These are phyloP conservation scores for Liquidambar formosana DNA, from an alignment of 164 flowering plant genomes.

Conservation along the genomic window DNA sequence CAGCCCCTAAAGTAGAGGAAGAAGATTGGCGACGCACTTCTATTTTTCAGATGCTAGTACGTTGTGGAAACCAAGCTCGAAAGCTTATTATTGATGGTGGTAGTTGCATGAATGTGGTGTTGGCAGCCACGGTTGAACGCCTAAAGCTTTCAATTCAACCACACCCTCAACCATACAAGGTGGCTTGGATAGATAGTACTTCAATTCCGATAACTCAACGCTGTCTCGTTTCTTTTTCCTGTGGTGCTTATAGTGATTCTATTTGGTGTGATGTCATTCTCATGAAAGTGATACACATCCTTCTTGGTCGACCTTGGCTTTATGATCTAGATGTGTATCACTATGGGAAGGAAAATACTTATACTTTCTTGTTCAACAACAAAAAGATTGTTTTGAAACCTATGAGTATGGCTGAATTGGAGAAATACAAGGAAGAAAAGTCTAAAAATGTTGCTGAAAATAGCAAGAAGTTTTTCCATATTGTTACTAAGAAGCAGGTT, in stretches of 20 bases:
- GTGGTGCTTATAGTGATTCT: background rate
- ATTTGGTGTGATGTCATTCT: constrained; percentile 2
- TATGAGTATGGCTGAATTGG: background rate
- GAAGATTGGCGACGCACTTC: constrained; percentile 1
- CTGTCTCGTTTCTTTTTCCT: background rate
- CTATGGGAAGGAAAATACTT: background rate
- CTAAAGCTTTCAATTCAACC: background rate
- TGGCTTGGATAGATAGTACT: constrained; percentile 3
- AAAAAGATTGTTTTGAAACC: background rate
- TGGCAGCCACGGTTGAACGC: background rate
- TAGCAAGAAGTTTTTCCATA: background rate
- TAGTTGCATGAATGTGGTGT: constrained; percentile 5
- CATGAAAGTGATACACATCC: background rate
- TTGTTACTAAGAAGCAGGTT: background rate
- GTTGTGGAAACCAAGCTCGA: background rate
- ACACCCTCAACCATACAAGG: background rate
- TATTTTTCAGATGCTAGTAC: background rate
- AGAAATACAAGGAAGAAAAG: background rate
- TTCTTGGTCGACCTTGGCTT: constrained; percentile 2
- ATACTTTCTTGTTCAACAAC: background rate
- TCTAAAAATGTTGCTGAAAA: background rate
- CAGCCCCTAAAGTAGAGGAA: background rate
- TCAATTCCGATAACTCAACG: background rate
- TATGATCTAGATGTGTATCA: constrained; percentile 1
- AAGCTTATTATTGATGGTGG: constrained; percentile 9